Evolutionary conservation across 2,329 filamentous ascomycete genomes (phyloP).

Genomic region (Aureobasidium pullulans): DNA sequence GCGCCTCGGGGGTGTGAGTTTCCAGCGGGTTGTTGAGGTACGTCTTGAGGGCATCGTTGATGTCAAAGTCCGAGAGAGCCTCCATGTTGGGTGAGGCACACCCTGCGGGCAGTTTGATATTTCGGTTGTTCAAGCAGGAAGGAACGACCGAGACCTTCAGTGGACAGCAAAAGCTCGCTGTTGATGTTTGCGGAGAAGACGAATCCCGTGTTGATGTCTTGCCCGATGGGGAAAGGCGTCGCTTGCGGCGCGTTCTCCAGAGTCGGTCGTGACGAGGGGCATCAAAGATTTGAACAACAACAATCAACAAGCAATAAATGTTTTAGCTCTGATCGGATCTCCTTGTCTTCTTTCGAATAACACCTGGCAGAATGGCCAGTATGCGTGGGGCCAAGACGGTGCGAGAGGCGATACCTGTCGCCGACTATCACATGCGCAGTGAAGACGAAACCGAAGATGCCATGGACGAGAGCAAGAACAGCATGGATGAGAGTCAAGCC

Average conservation of each 20-base stretch:
- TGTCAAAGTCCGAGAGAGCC: conserved; percentile 61
- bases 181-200: conserved; percentile 11
- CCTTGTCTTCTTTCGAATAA: neutral
- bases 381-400: conserved; percentile 11
- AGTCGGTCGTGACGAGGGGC: neutral
- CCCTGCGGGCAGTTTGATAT: neutral
- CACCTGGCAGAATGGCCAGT: conserved; percentile 1
- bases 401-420: conserved; percentile 13
- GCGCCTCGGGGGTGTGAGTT: conserved; percentile 80
- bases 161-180: neutral
- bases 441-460: conserved; percentile 17
- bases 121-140: neutral
- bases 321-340: neutral
- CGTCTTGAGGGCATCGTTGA: conserved; percentile 92
- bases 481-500: conserved; percentile 44
- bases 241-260: neutral
- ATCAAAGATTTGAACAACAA: neutral
- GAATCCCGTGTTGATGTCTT: conserved; percentile 8
- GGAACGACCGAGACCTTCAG: neutral
- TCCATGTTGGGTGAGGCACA: conserved; percentile 11
- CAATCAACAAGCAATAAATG: conserved; percentile 5
- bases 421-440: conserved; percentile 15
- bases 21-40: conserved; percentile 89
- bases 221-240: conserved; percentile 5
- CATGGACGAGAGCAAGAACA: conserved; percentile 42